These are phyloP conservation scores for Rehmannia glutinosa DNA, from an alignment of 257 asterid genomes.

Conservation along the genomic window DNA sequence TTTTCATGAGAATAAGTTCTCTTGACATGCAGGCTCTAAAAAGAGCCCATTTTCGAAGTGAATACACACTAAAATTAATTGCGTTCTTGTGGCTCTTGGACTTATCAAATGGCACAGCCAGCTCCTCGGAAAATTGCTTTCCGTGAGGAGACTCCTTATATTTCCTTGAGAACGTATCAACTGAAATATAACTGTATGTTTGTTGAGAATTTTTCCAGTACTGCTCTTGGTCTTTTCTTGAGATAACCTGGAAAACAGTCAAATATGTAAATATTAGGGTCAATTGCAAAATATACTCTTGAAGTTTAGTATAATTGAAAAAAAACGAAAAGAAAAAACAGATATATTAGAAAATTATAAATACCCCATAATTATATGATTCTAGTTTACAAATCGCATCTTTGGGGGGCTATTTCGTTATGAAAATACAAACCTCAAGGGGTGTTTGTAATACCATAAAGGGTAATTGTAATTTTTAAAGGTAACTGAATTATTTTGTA, in stretches of 20 bases:
- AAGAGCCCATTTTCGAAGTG: constrained; percentile 44
- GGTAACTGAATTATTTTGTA: too few species aligned
- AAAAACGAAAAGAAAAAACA: too few species aligned
- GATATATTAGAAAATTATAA: too few species aligned
- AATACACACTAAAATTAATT: constrained; percentile 33
- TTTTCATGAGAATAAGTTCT: constrained; percentile 46
- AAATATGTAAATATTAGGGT: too few species aligned
- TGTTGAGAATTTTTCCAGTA: constrained; percentile 35
- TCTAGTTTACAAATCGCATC: too few species aligned
- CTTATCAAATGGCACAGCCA: constrained; percentile 33
- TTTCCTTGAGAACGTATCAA: constrained; percentile 35
- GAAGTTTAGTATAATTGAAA: too few species aligned
- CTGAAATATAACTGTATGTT: constrained; percentile 36
- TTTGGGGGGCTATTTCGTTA: too few species aligned
- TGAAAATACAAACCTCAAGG: too few species aligned
- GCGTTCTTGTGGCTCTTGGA: constrained; percentile 39
- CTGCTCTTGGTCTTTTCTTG: constrained; percentile 48
- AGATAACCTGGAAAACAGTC: constrained; percentile 44
- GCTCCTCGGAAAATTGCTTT: constrained; percentile 26
- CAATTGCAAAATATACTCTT: too few species aligned
- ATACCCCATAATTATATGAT: too few species aligned
- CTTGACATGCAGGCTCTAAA: constrained; percentile 48
- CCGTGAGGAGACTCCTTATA: constrained; percentile 33
- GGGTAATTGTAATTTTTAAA: too few species aligned
- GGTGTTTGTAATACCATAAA: too few species aligned